phyloP scores from a whole-genome alignment of 169 alveolate genomes.

The Plasmodium falciparum region DNA sequence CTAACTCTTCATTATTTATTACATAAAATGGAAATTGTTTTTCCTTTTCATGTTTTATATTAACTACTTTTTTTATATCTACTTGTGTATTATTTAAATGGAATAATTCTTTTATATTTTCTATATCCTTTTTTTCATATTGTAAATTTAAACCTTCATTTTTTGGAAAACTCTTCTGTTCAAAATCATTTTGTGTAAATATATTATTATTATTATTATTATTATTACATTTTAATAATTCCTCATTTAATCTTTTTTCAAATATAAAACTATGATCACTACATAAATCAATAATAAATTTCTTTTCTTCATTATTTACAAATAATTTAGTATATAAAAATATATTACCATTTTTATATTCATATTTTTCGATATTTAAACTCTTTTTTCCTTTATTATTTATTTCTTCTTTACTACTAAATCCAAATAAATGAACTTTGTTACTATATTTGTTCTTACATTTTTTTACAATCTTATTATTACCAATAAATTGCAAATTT shows the following conservation, averaged over 20 bases:
- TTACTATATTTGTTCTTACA: neutral
- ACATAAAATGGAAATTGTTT: slow-evolving; percentile 12
- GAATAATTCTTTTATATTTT: slow-evolving; percentile 15
- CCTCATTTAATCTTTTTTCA: neutral
- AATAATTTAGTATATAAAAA: slow-evolving; percentile 30
- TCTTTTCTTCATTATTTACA: slow-evolving; percentile 35
- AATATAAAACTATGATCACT: slow-evolving; percentile 72
- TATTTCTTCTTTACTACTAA: neutral
- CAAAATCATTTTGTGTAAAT: neutral
- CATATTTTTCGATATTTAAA: slow-evolving; percentile 12
- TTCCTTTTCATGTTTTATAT: neutral
- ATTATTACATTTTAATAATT: neutral
- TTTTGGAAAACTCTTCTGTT: neutral
- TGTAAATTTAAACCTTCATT: neutral
- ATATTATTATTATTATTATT: neutral
- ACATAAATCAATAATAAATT: slow-evolving; percentile 53
- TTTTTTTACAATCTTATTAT: neutral
- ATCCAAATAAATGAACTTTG: neutral
- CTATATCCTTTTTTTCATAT: slow-evolving; percentile 7
- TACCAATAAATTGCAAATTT: neutral
- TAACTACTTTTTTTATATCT: slow-evolving; percentile 14
- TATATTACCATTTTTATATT: slow-evolving; percentile 10
- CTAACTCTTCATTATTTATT: slow-evolving; percentile 20
- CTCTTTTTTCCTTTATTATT: neutral
- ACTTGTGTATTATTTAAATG: slow-evolving; percentile 26